phyloP scores from a whole-genome alignment of 306 rosid genomes.

The Cajanus cajan region DNA sequence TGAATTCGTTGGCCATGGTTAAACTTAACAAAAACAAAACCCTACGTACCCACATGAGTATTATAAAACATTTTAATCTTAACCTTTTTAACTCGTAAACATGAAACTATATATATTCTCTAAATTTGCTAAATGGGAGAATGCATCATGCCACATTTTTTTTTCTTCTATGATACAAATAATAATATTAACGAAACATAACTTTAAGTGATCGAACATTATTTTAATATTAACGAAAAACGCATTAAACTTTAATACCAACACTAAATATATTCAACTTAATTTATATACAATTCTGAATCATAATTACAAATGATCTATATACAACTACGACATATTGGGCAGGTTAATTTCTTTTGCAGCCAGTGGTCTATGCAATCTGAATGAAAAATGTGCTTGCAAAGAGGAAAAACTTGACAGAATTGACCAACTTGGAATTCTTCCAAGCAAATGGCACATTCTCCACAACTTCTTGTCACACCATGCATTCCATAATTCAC shows the following conservation, averaged over 20 bases:
- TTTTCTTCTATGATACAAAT: too few relatives aligned
- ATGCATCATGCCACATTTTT: not conserved
- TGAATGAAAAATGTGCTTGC: conserved; percentile 61
- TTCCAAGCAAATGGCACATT: conserved; percentile 65
- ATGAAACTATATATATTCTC: not conserved
- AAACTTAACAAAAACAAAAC: too few relatives aligned
- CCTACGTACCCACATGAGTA: not conserved
- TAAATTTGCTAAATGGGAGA: not conserved
- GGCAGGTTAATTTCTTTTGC: conserved; percentile 47
- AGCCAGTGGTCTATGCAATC: conserved; percentile 61
- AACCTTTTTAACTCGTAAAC: not conserved
- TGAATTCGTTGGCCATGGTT: not conserved
- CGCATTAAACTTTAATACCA: not conserved
- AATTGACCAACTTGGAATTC: conserved; percentile 44
- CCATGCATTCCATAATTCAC: conserved; percentile 45
- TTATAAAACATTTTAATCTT: not conserved
- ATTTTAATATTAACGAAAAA: too few relatives aligned
- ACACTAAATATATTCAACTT: not conserved
- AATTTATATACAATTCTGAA: conserved; percentile 1
- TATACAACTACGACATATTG: conserved; percentile 32
- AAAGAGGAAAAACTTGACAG: conserved; percentile 56
- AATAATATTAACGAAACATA: too few relatives aligned
- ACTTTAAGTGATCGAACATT: too few relatives aligned
- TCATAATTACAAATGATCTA: not conserved
- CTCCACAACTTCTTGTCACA: conserved; percentile 11